A percentile compares a stretch with the other conserved stretches of the same genome.
Conservation (phyloP, 306 rosid species). For the Cyamopsis tetragonoloba region DNA sequence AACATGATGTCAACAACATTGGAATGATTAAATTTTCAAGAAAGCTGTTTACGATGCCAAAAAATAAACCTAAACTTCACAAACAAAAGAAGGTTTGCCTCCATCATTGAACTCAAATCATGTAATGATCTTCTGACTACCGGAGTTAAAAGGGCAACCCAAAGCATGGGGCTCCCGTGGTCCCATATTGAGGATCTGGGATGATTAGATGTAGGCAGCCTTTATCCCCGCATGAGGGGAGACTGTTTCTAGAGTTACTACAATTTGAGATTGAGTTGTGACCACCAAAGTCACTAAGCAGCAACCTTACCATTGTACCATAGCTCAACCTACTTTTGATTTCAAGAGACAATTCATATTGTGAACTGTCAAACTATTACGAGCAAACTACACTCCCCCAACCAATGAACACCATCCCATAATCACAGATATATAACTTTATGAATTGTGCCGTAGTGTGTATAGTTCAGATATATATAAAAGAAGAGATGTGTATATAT, state of each 20-base stretch:
- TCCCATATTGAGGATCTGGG: too few species aligned
- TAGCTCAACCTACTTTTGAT: too few species aligned
- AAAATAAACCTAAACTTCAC: background rate
- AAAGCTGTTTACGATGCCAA: background rate
- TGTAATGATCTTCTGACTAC: background rate
- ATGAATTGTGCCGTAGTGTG: background rate
- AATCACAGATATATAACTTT: background rate
- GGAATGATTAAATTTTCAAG: slow-evolving; percentile 4
- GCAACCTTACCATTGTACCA: too few species aligned
- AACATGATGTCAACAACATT: slow-evolving; percentile 13
- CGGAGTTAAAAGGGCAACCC: too few species aligned
- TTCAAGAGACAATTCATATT: slow-evolving; percentile 1
- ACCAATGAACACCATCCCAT: slow-evolving; percentile 15
- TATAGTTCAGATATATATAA: slow-evolving; percentile 5
- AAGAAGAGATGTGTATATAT: slow-evolving; percentile 9
- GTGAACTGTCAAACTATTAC: background rate
- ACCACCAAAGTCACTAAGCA: too few species aligned
- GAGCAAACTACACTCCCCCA: background rate
- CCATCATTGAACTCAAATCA: background rate
- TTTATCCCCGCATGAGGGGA: too few species aligned
- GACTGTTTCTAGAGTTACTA: too few species aligned
- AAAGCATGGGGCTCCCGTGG: too few species aligned
- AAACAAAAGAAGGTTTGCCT: slow-evolving; percentile 10
- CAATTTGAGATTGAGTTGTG: too few species aligned
- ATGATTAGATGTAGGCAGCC: too few species aligned